Evolutionary conservation across 768 basidiomycete species (phyloP), one percentile per base, ranked within the genome.

Genomic region (Lactifluus pinguis): DNA sequence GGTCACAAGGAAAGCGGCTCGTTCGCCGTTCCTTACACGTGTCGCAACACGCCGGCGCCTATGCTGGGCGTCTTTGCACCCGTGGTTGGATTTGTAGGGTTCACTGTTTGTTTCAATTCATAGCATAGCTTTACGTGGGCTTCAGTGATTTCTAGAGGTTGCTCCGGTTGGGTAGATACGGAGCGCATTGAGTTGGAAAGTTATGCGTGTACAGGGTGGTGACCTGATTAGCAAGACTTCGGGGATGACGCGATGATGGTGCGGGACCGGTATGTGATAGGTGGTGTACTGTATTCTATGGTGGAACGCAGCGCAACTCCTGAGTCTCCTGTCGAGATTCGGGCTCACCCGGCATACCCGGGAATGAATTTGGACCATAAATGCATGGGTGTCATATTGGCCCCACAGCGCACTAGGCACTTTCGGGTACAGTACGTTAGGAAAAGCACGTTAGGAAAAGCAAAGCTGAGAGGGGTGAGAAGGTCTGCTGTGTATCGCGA

Each of bases 1-100:
- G 21, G 45, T 32, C 10, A 32, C 17, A 25, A 38, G 36, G 25
- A 17, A 42, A 17, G 32, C n/a, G 30, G n/a, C 34, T 4, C 42
- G 25, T 58, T 61, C 32, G 32, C 60, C 47, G 60, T 38, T 19
- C n/a, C 8, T 32, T 32, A 51, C 54, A 61, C 60, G 60, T 61
- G 60, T 61, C 17, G 29, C 4, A 57, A 48, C 50, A 57, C 21
- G 29, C 14, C 2, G 29, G 25, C 51, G 17, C 29, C 45, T 11
- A 38, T 3, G 3, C 32, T 38, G 38, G 8, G 38, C 6, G 32
- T 34, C 9, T 34, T 34, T 9, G 9, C 32, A 1, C 3, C 32
- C 9, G 32, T 34, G 9, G 32, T 34, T 34, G 3, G 32, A 34
- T 2, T 34, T 34, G 32, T 6, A 34, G 32, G 5, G 32, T 4